Base-by-base conservation (phyloP, 441 rosid genomes). In the Oxalis stricta region DNA sequence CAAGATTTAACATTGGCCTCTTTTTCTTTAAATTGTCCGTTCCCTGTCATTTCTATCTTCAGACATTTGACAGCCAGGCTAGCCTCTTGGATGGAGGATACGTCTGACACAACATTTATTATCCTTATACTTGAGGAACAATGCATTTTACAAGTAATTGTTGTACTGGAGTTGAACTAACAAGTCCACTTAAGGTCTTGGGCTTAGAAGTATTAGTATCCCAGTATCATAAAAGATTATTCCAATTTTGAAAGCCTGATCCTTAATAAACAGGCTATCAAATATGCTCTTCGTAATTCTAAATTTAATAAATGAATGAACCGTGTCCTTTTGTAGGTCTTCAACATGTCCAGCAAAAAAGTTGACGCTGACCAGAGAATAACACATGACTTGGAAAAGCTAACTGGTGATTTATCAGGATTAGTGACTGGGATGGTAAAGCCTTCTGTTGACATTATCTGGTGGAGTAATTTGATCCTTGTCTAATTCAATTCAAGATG, bases 361-460 rank as follows among this genome's bases (percentile, higher is more conserved):
- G 69, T 92, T 52, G 99, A 92, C 71, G 97, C 95, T 5, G 99
- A 92, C 65, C 99, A 92, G 70, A 74, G 99, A 68, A 68, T 92
- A 43, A 92, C 97, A 41, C 79, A 78, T 43, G 99, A 92, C 79
- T 77, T 92, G 38, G 99, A 87, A 53, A 92, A 87, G 65, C 67
- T 92, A 56, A 75, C 97, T 26, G 41, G 72, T 15, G 96, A 87
- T 63, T 69, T 92, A 51, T 75, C 99, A 26, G 95, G 96, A 48
- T 60, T 92, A 36, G 89, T 92, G 37, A 87, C 99, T 48, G 99
- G 97, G 64, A 79, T 92, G 99, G 99, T 92, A 28, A 87, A 92
- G 84, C 99, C 99, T 56, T 73, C 77, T 15, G 96, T 92, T 48
- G 96, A 92, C 71, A 92, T 88, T 69, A 45, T 92, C 26, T 92